These are phyloP conservation scores for Colletotrichum filicis DNA, from an alignment of 2,329 filamentous ascomycete species.

Conservation along the genomic window DNA sequence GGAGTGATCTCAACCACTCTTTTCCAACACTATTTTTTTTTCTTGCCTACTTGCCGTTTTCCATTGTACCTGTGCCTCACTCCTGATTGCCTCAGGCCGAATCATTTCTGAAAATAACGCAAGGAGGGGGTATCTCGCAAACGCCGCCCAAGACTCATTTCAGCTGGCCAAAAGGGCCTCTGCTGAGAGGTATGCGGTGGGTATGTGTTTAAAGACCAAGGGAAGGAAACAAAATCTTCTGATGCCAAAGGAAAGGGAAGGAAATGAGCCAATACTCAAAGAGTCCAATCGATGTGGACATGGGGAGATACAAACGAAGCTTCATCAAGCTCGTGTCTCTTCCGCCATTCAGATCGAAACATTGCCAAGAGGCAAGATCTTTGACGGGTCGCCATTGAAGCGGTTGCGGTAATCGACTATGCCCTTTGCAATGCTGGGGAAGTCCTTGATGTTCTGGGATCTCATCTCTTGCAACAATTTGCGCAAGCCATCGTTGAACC, in stretches of 20 bases:
- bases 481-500: constrained; percentile 72
- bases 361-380: constrained; percentile 68
- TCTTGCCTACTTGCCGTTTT: constrained; percentile 33
- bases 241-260: constrained; percentile 19
- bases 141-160: constrained; percentile 18
- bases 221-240: constrained; percentile 22
- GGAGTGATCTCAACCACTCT: constrained; percentile 1
- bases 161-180: constrained; percentile 9
- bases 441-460: constrained; percentile 70
- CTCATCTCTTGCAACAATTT: constrained; percentile 70
- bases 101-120: constrained; percentile 34
- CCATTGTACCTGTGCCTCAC: constrained; percentile 29
- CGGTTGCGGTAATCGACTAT: constrained; percentile 75
- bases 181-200: not conserved
- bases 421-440: constrained; percentile 72
- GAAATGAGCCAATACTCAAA: constrained; percentile 6
- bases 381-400: constrained; percentile 73
- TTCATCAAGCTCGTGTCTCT: not conserved
- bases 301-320: not conserved
- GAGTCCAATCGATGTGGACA: not conserved
- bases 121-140: constrained; percentile 34
- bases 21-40: constrained; percentile 15
- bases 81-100: constrained; percentile 17
- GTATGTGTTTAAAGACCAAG: constrained; percentile 28
- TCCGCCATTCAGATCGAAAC: constrained; percentile 48